Conservation (phyloP, 2,329 filamentous ascomycete species). For the Fusarium buharicum region DNA sequence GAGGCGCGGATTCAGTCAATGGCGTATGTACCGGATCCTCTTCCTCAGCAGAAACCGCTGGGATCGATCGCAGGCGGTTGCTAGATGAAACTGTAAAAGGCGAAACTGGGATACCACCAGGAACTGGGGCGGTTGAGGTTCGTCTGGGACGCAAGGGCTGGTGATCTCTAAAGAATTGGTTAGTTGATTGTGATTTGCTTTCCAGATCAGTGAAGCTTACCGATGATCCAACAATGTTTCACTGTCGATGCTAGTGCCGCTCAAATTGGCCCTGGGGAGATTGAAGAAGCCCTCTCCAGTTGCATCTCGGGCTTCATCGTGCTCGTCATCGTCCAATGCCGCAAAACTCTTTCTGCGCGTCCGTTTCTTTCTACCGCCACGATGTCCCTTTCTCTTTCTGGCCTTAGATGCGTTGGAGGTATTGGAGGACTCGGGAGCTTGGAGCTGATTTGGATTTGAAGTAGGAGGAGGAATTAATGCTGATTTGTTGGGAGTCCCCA, state of each 20-base stretch:
- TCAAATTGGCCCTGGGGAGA: constrained; percentile 68
- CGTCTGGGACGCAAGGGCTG: constrained; percentile 72
- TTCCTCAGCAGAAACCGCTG: constrained; percentile 55
- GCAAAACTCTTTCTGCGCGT: constrained; percentile 84
- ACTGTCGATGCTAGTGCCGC: constrained; percentile 89
- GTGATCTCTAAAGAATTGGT: constrained; percentile 60
- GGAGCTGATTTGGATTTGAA: constrained; percentile 20
- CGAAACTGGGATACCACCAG: constrained; percentile 50
- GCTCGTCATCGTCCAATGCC: constrained; percentile 66
- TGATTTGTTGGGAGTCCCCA: constrained; percentile 35
- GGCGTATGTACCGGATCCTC: constrained; percentile 59
- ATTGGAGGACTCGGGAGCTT: constrained; percentile 31
- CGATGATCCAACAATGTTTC: constrained; percentile 88
- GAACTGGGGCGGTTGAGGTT: constrained; percentile 58
- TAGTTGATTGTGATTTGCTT: neutral
- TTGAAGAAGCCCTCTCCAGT: constrained; percentile 60
- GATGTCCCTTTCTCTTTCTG: constrained; percentile 77
- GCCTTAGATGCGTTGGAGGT: constrained; percentile 35
- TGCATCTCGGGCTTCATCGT: constrained; percentile 51
- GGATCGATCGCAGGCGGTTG: constrained; percentile 53
- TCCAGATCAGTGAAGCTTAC: constrained; percentile 53
- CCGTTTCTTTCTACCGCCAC: constrained; percentile 81
- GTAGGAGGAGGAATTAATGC: constrained; percentile 12
- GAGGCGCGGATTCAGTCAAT: constrained; percentile 63
- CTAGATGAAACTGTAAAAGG: constrained; percentile 43